A percentile compares a stretch with the other conserved stretches of the same genome.
phyloP scores from a whole-genome alignment of 1,139 yeast species.

The Blastobotrys serpentis region DNA sequence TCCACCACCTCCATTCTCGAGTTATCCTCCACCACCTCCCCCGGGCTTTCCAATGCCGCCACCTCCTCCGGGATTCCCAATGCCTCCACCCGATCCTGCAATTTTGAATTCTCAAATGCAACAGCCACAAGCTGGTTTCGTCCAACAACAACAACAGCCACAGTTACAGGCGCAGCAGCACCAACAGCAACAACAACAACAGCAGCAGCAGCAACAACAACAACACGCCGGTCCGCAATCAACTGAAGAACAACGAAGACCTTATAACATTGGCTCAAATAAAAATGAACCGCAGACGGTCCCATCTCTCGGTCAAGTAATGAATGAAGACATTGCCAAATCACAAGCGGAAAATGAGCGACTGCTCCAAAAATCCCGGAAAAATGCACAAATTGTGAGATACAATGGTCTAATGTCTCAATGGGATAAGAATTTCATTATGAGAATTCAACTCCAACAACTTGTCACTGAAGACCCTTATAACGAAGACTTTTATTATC shows the following conservation, averaged over 20 bases:
- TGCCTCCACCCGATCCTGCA: slow-evolving; percentile 28
- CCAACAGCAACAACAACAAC: slow-evolving; percentile 34
- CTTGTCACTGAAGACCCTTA: slow-evolving; percentile 97
- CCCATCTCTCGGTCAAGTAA: slow-evolving; percentile 32
- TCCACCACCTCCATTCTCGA: slow-evolving; percentile 7
- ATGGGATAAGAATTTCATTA: slow-evolving; percentile 92
- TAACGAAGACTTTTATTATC: slow-evolving; percentile 94
- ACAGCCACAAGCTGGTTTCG: slow-evolving; percentile 35
- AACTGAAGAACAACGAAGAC: neutral
- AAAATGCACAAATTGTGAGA: slow-evolving; percentile 73
- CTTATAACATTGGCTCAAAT: neutral
- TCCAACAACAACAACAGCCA: slow-evolving; percentile 31
- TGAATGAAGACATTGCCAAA: slow-evolving; percentile 37
- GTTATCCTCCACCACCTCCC: slow-evolving; percentile 15
- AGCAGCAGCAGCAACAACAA: slow-evolving; percentile 27
- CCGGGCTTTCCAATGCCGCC: slow-evolving; percentile 17
- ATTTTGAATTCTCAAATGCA: slow-evolving; percentile 17
- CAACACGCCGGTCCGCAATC: neutral
- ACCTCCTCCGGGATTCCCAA: slow-evolving; percentile 18
- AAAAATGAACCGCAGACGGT: too few species aligned
- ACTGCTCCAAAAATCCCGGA: slow-evolving; percentile 69
- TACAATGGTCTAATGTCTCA: slow-evolving; percentile 96
- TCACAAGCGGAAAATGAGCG: slow-evolving; percentile 35
- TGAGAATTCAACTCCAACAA: slow-evolving; percentile 90
- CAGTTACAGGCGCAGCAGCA: slow-evolving; percentile 35